These are phyloP conservation scores for Ophiocordyceps polyrhachis-furcata DNA, from an alignment of 2,329 filamentous ascomycete genomes.

Conservation along the genomic window DNA sequence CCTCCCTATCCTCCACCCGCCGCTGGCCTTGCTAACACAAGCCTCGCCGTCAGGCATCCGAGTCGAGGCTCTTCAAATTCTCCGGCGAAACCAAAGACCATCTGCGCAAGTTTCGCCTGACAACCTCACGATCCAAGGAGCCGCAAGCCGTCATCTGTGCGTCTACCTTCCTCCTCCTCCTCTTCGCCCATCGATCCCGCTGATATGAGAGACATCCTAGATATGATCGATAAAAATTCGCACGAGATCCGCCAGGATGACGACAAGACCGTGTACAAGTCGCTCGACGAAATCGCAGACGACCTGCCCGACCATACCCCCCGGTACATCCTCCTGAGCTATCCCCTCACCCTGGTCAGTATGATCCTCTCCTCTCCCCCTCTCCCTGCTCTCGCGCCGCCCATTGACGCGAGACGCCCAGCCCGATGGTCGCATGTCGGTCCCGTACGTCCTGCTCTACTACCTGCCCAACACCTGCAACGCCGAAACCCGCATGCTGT, in stretches of 20 bases:
- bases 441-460: constrained; percentile 88
- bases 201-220: constrained; percentile 23
- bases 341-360: constrained; percentile 68
- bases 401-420: constrained; percentile 14
- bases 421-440: constrained; percentile 66
- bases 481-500: constrained; percentile 73
- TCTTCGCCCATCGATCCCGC: not conserved
- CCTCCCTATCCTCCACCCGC: not conserved
- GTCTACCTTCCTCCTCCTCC: constrained; percentile 8
- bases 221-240: constrained; percentile 76
- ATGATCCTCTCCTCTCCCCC: not conserved
- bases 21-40: constrained; percentile 3
- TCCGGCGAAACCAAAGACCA: constrained; percentile 76
- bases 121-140: constrained; percentile 69
- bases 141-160: constrained; percentile 87
- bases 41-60: constrained; percentile 32
- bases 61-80: constrained; percentile 83
- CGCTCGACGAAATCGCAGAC: constrained; percentile 63
- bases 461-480: constrained; percentile 90
- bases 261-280: constrained; percentile 57
- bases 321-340: constrained; percentile 75
- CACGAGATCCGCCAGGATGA: constrained; percentile 78
- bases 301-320: constrained; percentile 87
- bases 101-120: constrained; percentile 84
- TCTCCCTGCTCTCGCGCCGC: not conserved